Base-by-base conservation (phyloP, 176 grass and related monocot genomes). In the Otatea glauca region DNA sequence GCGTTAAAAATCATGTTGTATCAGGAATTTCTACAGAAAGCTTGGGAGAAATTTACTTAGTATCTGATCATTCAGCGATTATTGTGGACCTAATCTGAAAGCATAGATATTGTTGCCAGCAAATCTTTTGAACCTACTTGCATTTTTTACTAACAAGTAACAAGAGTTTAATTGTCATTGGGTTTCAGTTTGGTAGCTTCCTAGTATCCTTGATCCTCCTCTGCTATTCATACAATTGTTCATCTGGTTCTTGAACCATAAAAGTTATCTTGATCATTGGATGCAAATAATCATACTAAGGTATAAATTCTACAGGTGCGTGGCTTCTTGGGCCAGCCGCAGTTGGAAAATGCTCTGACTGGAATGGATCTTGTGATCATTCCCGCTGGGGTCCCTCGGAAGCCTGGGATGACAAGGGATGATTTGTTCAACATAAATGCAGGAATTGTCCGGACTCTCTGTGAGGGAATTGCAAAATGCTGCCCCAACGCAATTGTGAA, bases 371-470 rank as follows among this genome's bases (percentile, higher is more conserved):
- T 96, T 81, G 93, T 99, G 16, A 88, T 99, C 63, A 94, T 99
- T 88, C 96, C 93, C 54, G 93, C 96, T 41, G 89, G 93, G 70
- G 77, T 99, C 37, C 96, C 96, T 83, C 81, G 96, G 39, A 98
- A 99, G 56, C 93, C 93, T 53, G 91, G 91, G 25, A 99, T 99
- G 96, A 96, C 93, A 48, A 93, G 93, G 80, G 96, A 99, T 69
- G 93, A 99, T 81, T 60, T 99, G 70, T 96, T 99, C 81, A 99
- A 99, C 49, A 99, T 96, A n/a, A 99, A 96, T 55, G 96, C 96
- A 34, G 93, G 93, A 81, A 99, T 99, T 0, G 88, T 94, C 38
- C 89, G 86, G 1, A 94, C 90, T 21, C 89, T 98, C 24, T 98
- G 93, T n/a, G 91, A 94, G 71, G 96, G 96, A 41, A 80, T 96